These are phyloP conservation scores for Lasiosphaeris hirsuta DNA, from an alignment of 495 filamentous ascomycete species.

Conservation along the genomic window DNA sequence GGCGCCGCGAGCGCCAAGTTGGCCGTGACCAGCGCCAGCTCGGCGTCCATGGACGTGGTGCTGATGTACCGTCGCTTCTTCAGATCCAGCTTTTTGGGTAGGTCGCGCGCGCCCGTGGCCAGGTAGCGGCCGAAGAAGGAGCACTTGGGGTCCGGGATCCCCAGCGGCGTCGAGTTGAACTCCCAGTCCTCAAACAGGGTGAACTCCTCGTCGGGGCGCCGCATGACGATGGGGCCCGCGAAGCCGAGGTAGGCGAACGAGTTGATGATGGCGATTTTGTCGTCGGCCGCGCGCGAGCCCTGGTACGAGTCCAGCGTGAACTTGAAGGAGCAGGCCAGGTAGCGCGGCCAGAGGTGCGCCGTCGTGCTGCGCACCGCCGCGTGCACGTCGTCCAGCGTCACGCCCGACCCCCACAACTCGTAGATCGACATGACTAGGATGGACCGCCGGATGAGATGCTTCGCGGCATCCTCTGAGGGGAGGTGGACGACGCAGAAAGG, in stretches of 20 bases:
- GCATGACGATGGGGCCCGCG: conserved; percentile 70
- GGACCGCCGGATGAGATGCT: conserved; percentile 63
- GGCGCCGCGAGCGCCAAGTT: conserved; percentile 82
- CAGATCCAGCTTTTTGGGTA: conserved; percentile 74
- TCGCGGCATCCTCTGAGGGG: conserved; percentile 60
- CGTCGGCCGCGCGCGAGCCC: conserved; percentile 55
- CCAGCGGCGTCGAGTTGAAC: conserved; percentile 43
- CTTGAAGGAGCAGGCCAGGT: conserved; percentile 64
- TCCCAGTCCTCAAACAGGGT: conserved; percentile 76
- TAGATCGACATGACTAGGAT: conserved; percentile 79
- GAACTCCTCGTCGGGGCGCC: conserved; percentile 67
- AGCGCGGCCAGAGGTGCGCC: conserved; percentile 60
- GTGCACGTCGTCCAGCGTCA: conserved; percentile 66
- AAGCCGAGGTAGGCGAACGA: conserved; percentile 77
- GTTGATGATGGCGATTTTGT: conserved; percentile 70
- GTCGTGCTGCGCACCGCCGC: conserved; percentile 55
- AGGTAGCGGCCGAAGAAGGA: conserved; percentile 73
- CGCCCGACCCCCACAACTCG: conserved; percentile 81
- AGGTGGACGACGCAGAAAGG: conserved; percentile 81
- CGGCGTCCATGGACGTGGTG: conserved; percentile 95
- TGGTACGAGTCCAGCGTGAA: conserved; percentile 78
- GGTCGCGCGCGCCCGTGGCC: conserved; percentile 56
- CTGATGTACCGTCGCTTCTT: conserved; percentile 92
- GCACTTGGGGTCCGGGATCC: conserved; percentile 48
- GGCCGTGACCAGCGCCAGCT: conserved; percentile 84